These are phyloP conservation scores for Papiliotrema laurentii DNA, from an alignment of 1,284 basidiomycete genomes.

Conservation along the genomic window DNA sequence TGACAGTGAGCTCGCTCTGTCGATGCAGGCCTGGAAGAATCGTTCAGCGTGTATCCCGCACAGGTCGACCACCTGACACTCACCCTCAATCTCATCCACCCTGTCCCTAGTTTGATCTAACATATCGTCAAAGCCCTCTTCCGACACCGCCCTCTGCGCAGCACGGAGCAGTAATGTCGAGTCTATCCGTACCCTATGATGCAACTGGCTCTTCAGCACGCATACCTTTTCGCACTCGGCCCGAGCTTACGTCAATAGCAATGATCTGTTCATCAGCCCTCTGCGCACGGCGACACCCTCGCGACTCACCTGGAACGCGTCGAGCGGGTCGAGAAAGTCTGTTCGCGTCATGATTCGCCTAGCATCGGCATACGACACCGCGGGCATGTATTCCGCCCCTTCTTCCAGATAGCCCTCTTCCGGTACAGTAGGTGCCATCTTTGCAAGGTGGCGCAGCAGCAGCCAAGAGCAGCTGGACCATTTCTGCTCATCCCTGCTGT, in stretches of 20 bases:
- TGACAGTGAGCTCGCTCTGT: conserved; percentile 46
- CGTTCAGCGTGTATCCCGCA: no score
- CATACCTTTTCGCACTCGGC: conserved; percentile 25
- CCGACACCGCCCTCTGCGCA: conserved; percentile 62
- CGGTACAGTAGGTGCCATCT: conserved; percentile 14
- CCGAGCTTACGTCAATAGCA: conserved; percentile 75
- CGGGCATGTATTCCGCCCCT: conserved; percentile 34
- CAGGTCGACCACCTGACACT: conserved; percentile 3
- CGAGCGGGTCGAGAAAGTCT: conserved; percentile 65
- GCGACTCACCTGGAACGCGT: conserved; percentile 44
- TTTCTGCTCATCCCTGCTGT: conserved; percentile 58
- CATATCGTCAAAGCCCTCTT: conserved; percentile 66
- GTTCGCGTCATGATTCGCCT: conserved; percentile 71
- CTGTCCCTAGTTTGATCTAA: conserved; percentile 65
- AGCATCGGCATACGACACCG: conserved; percentile 43
- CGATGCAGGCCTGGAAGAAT: conserved; percentile 42
- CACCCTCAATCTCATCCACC: conserved; percentile 57
- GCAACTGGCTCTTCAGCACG: conserved; percentile 45
- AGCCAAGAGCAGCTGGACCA: conserved; percentile 53
- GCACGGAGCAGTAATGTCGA: conserved; percentile 68
- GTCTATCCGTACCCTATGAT: conserved; percentile 73
- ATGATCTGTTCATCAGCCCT: conserved; percentile 60
- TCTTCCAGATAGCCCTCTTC: conserved; percentile 8
- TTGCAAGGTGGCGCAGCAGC: conserved; percentile 34
- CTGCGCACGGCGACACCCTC: neutral